Evolutionary conservation across 1,284 basidiomycete species (phyloP), one percentile per base, ranked within the genome.

Genomic region (Irpex rosettiformis): DNA sequence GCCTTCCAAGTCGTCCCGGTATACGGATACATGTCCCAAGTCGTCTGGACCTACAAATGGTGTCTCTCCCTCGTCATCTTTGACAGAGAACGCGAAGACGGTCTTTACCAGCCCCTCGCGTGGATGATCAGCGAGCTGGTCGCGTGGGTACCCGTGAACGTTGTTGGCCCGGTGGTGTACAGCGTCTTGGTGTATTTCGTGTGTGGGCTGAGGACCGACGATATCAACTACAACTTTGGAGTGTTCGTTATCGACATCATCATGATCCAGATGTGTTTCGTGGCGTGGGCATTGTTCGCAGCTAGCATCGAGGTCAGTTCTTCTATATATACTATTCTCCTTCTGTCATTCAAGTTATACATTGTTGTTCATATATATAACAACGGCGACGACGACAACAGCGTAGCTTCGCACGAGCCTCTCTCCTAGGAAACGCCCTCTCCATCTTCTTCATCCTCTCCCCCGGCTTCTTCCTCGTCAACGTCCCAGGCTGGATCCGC

Each of bases 11-110:
- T 57, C 7, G 52, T 57, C 13, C 59, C 59, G 8, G 59, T 60
- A 2, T 60, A 57, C 27, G 51, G 49, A 13, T 60, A 60, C 52
- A 57, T 60, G 59, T 48, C 33, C 11, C 59, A 60, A 33, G 52
- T 61, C 24, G 59, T 58, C 3, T 61, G 56, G 56, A 61, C 56
- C 22, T 61, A 54, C 59, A 61, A 61, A 47, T 61, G 56, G 56
- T 61, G 59, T 42, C 37, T 48, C 7, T 53, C 59, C 1, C 47
- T 61, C 22, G 56, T 58, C 11, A 52, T 61, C 29, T 61, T 57
- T 47, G 56, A 61, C 47, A 40, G 59, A 16, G 56, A 61, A 22
- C 47, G 52, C 29, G 59, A 61, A 33, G 59, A 61, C 40, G 51
- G 27, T 29, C 33, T 61, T 33, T 61, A 61, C 28, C n/a, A 52